These are phyloP conservation scores for Malassezia nana DNA, from an alignment of 1,284 basidiomycete genomes.

Conservation along the genomic window DNA sequence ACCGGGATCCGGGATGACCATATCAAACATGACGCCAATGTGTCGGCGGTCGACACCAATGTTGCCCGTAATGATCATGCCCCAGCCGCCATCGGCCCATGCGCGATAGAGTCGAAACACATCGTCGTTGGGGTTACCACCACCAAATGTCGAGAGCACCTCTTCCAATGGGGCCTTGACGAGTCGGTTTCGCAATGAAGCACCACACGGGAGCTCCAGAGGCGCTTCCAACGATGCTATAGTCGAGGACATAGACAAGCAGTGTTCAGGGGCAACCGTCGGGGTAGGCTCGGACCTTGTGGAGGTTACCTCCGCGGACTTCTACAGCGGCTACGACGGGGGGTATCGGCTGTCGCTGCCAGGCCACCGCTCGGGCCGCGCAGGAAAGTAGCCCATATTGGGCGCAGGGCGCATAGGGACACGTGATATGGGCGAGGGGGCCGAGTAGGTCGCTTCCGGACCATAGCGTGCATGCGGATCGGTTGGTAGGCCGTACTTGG, in stretches of 20 bases:
- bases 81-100: constrained; percentile 74
- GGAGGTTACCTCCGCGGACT: neutral
- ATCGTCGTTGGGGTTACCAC: constrained; percentile 37
- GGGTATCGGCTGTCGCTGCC: neutral
- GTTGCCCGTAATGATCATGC: constrained; percentile 79
- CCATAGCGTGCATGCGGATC: neutral
- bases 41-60: constrained; percentile 65
- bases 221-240: constrained; percentile 23
- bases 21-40: constrained; percentile 69
- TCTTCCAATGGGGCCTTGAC: constrained; percentile 51
- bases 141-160: constrained; percentile 31
- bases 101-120: constrained; percentile 62
- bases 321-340: neutral
- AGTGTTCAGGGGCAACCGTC: no score
- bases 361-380: constrained; percentile 2
- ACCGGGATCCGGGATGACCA: constrained; percentile 55
- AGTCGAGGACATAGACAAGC: neutral
- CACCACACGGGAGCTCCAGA: constrained; percentile 56
- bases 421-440: neutral
- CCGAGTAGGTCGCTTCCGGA: neutral
- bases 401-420: constrained; percentile 4
- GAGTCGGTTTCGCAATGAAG: constrained; percentile 51
- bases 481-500: constrained; percentile 1
- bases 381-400: constrained; percentile 13
- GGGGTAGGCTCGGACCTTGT: neutral